Percentiles rank a stretch among this genome's conserved stretches.
These are phyloP conservation scores for Lycium barbarum DNA, from an alignment of 257 asterid genomes.

Conservation along the genomic window DNA sequence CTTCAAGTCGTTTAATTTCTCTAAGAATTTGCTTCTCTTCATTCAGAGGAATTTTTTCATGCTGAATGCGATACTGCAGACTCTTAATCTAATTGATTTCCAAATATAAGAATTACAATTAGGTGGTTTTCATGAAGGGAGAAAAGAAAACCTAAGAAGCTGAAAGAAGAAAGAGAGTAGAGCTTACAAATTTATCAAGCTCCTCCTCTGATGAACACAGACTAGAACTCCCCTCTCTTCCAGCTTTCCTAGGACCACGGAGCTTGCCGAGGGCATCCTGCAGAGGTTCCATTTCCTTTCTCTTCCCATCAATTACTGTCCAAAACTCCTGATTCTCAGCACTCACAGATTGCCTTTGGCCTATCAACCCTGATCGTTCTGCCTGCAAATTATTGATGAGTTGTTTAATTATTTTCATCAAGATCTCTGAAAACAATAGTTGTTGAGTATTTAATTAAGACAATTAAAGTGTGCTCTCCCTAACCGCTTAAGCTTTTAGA, in stretches of 20 bases:
- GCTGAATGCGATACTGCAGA: constrained; percentile 79
- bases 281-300: constrained; percentile 81
- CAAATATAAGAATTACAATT: not conserved
- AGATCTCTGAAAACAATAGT: not conserved
- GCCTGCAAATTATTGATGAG: constrained; percentile 50
- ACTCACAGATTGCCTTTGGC: constrained; percentile 58
- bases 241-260: constrained; percentile 51
- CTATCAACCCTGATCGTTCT: constrained; percentile 59
- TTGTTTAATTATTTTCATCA: not conserved
- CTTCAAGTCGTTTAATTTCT: constrained; percentile 88
- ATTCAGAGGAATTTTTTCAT: constrained; percentile 82
- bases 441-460: no score
- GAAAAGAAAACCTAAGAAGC: not conserved
- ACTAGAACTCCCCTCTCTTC: constrained; percentile 47
- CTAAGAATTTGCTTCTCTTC: constrained; percentile 92
- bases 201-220: constrained; percentile 82
- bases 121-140: not conserved
- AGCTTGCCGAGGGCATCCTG: constrained; percentile 80
- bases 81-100: constrained; percentile 64
- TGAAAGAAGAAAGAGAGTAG: constrained; percentile 3
- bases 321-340: constrained; percentile 72
- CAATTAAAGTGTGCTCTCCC: no score
- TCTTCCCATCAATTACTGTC: constrained; percentile 70
- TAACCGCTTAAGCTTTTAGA: no score
- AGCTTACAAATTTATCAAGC: constrained; percentile 72